Base-by-base conservation (phyloP, 768 basidiomycete genomes). In the Lentinula boryana region DNA sequence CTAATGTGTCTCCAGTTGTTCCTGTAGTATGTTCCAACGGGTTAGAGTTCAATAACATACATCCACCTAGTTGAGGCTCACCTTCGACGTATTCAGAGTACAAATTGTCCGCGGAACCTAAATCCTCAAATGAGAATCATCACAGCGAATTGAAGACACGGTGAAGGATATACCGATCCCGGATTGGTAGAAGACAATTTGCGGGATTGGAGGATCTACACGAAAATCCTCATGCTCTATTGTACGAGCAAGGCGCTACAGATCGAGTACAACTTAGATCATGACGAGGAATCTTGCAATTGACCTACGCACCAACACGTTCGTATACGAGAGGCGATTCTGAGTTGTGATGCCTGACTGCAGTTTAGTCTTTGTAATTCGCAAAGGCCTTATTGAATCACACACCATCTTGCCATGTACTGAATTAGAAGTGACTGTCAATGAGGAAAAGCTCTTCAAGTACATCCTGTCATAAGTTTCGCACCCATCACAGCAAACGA, bases 401-500 rank as follows among this genome's bases (percentile, higher is more conserved):
- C 58, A n/a, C 9, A 64, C 84, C 88, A 66, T 90, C 86, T 73
- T 89, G 83, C 87, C 88, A 89, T 18, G 88, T 90, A 46, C 88
- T 90, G 54, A 31, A 43, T 8, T 16, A 40, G n/a, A 4, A 21
- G 9, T 15, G 3, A 38, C n/a, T 8, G 6, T 21, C 16, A 36
- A 9, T 48, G 13, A 49, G 32, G 31, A 35, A 38, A 15, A 36
- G 15, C 50, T 6, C 35, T 16, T 35, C 56, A n/a, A 64, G 16
- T 61, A 21, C 46, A 55, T 55, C 38, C 13, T 16, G 27, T 41
- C 16, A 56, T 50, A 46, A 32, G 13, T 40, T 46, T 70, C 81
- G 65, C 62, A 86, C 89, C 89, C 89, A 67, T 91, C 89, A 63
- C 89, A 91, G 65, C 87, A 90, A 40, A 91, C 77, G 32, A 89